Conservation (phyloP, 495 filamentous ascomycete species). For the Talaromyces borbonicus region DNA sequence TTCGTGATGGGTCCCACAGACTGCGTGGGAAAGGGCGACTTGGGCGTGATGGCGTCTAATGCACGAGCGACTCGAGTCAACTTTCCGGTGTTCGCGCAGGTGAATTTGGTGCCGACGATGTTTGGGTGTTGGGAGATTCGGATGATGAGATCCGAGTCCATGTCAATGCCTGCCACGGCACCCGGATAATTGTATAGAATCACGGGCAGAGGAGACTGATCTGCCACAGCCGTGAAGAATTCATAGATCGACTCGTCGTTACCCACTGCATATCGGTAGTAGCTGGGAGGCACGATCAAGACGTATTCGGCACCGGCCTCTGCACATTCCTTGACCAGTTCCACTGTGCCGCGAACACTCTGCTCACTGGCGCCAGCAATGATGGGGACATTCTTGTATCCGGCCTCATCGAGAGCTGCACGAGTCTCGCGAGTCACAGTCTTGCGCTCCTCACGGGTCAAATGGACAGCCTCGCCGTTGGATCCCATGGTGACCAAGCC, state of each 20-base stretch:
- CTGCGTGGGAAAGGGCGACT: conserved; percentile 26
- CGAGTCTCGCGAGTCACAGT: conserved; percentile 71
- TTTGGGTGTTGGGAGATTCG: conserved; percentile 72
- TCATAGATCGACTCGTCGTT: conserved; percentile 67
- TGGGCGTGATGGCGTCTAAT: conserved; percentile 59
- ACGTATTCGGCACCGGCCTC: conserved; percentile 68
- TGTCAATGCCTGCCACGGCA: conserved; percentile 82
- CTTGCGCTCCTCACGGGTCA: conserved; percentile 62
- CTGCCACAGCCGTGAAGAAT: conserved; percentile 69
- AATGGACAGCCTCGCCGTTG: conserved; percentile 81
- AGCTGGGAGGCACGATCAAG: conserved; percentile 70
- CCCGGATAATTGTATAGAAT: conserved; percentile 89
- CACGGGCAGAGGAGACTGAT: conserved; percentile 64
- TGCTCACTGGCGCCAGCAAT: conserved; percentile 75
- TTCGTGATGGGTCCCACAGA: conserved; percentile 22
- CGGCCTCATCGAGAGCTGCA: conserved; percentile 73
- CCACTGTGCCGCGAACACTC: conserved; percentile 65
- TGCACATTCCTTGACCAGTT: conserved; percentile 58
- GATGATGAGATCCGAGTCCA: conserved; percentile 84
- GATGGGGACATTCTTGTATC: conserved; percentile 65
- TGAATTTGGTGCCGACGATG: conserved; percentile 84
- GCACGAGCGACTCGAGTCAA: conserved; percentile 73
- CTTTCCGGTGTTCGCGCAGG: conserved; percentile 83
- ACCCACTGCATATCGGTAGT: conserved; percentile 66
- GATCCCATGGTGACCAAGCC: conserved; percentile 85